Evolutionary conservation across 176 grass and related monocot genomes (phyloP), one percentile per base, ranked within the genome.

Genomic region (Rhynchospora breviuscula): DNA sequence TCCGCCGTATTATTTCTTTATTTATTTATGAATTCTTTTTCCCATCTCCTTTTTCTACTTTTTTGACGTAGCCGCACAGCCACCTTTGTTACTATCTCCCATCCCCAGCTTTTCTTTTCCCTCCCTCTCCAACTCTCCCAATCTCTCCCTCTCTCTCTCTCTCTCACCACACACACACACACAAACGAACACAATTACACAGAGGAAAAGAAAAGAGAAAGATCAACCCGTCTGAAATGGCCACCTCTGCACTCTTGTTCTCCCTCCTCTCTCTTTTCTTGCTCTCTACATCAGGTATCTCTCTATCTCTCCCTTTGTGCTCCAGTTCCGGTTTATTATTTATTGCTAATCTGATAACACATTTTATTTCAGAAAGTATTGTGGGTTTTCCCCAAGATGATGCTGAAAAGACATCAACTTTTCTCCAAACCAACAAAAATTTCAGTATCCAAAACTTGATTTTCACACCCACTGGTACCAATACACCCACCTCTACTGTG

Each of bases 241-340:
- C 76, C 84, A 33, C 23, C 12, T 13, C 64, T 75, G 64, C 82
- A 72, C 81, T 88, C 85, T 45, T 86, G 79, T 81, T 69, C 6
- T 69, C 58, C 22, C 73, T 89, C 67, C 6, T 91, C 68, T 82
- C 88, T 10, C 82, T 87, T 75, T n/a, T 82, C 40, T 63, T 43
- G 22, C 31, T 86, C 59, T 71, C 63, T 58, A 76, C 82, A 79
- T 90, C 93, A 87, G 93, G 93, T 92, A 25, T 88, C 80, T 82
- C 8, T 62, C 43, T 8, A 7, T 77, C 57, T 51, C 14, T 12
- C 15, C 6, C 63, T 84, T 67, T 49, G 19, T 71, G 62, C 18
- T 73, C 29, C 51, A 81, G 7, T 45, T 13, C 53, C 19, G 31
- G 17, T 60, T 81, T 57, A 43, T 62, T 58, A 15, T 61, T 15